Evolutionary conservation across 176 grass and related monocot genomes (phyloP).

Genomic region (Oryza longistaminata): DNA sequence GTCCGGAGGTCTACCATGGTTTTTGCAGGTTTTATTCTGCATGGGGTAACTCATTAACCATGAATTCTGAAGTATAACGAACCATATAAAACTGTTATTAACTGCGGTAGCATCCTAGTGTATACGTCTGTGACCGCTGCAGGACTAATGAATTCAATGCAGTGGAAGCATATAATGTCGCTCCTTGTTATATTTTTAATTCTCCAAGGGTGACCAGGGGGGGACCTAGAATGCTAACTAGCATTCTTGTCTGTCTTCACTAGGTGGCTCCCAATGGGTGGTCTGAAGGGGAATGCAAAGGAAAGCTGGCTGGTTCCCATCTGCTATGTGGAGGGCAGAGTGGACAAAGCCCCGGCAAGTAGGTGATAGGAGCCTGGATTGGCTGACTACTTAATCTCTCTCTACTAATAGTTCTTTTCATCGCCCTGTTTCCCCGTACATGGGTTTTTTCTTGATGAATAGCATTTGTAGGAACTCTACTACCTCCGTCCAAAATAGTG

Average conservation of each 20-base stretch:
- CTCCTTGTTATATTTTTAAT: constrained; percentile 4
- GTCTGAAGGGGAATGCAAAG: constrained; percentile 94
- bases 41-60: background rate
- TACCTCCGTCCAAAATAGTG: no score
- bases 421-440: constrained; percentile 51
- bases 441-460: constrained; percentile 29
- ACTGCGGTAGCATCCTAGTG: background rate
- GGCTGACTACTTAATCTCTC: constrained; percentile 53
- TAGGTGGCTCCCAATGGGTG: constrained; percentile 84
- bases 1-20: constrained; percentile 71
- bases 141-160: constrained; percentile 26
- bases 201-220: constrained; percentile 30
- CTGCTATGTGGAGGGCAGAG: constrained; percentile 73
- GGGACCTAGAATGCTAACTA: constrained; percentile 10
- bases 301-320: constrained; percentile 98
- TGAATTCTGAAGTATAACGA: constrained; percentile 24
- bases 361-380: constrained; percentile 71
- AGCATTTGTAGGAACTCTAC: constrained; percentile 44
- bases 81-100: background rate
- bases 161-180: constrained; percentile 20
- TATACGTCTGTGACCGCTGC: constrained; percentile 18
- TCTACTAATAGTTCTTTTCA: constrained; percentile 29
- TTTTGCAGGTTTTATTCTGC: constrained; percentile 4
- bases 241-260: constrained; percentile 39
- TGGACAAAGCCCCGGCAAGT: constrained; percentile 79